These are phyloP conservation scores for Pythium aristosporum DNA, from an alignment of 352 stramenopile genomes.

Conservation along the genomic window DNA sequence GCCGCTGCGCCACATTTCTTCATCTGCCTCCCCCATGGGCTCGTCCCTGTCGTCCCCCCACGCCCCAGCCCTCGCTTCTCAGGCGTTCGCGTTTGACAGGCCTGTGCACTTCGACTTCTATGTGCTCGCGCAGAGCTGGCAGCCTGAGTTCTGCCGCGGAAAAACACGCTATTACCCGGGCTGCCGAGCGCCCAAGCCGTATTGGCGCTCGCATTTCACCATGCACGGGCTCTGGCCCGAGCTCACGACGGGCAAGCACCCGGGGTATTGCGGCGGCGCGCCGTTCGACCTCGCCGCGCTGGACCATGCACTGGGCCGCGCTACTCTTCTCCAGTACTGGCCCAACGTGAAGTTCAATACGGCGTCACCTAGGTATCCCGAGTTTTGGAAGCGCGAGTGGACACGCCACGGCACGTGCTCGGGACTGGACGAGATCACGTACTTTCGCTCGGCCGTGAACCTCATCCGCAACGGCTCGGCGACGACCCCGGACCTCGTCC, in stretches of 20 bases:
- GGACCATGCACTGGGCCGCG: conserved; percentile 64
- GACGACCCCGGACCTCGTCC: conserved; percentile 58
- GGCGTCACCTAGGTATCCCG: conserved; percentile 49
- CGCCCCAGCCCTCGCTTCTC: conserved; percentile 16
- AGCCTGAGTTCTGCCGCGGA: conserved; percentile 78
- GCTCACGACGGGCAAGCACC: conserved; percentile 55
- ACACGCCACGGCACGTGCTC: conserved; percentile 92
- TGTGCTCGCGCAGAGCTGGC: conserved; percentile 90
- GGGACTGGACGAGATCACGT: conserved; percentile 76
- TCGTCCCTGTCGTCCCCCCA: neutral
- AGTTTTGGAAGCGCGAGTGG: conserved; percentile 95
- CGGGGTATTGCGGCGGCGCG: conserved; percentile 71
- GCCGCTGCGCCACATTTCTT: conserved; percentile 2
- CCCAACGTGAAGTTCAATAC: conserved; percentile 81
- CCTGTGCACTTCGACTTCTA: conserved; percentile 77
- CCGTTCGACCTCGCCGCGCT: conserved; percentile 66
- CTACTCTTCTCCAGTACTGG: conserved; percentile 79
- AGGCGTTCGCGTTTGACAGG: neutral
- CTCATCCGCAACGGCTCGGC: conserved; percentile 74
- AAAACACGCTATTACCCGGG: conserved; percentile 62
- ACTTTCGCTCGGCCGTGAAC: conserved; percentile 83
- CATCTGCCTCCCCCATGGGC: neutral
- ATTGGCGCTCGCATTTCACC: conserved; percentile 86
- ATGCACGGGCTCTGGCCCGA: conserved; percentile 91
- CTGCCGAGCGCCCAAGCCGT: conserved; percentile 59